Evolutionary conservation across 2,329 filamentous ascomycete genomes (phyloP), one percentile per base, ranked within the genome.

Genomic region (Ilyonectria mors-panacis): DNA sequence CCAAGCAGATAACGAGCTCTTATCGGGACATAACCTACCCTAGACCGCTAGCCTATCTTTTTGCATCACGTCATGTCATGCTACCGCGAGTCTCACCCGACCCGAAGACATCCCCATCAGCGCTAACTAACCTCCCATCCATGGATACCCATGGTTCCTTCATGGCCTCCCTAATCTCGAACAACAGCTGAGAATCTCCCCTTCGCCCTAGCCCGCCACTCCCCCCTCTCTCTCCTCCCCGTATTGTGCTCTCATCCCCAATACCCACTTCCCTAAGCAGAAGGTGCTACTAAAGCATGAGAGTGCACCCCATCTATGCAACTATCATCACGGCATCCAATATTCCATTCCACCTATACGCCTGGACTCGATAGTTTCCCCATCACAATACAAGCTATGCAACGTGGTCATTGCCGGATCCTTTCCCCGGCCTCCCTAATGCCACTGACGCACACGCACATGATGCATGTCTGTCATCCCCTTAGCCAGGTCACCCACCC

Each of bases 401-500:
- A 53, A 51, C 47, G 47, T 56, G 51, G 44, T 57, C 39, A 6
- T 48, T 47, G 47, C 54, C 54, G 53, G 59, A 54, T 59, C 54
- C 39, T 33, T 63, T 57, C 59, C 55, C 30, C 55, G 50, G 55
- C 44, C 45, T 59, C 50, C 35, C 39, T 50, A 56, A 60, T 63
- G 65, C 55, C 30, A 58, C 60, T 63, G 50, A 60, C 56, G 65
- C 65, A 67, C 63, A 65, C 62, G 53, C 63, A 66, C 60, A 59
- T 64, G 50, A 60, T 53, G 51, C 60, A 67, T 67, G 65, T 63
- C 55, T 56, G 65, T 67, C 65, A 67, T 67, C 39, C 50, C 51
- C 53, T 57, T 56, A 58, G 54, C 53, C 13, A 23, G 51, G 39
- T 50, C 55, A 59, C 53, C 60, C 59, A 64, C 30, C 30, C 30